phyloP scores from a whole-genome alignment of 2,329 filamentous ascomycete genomes.

The Sporothrix schenckii region DNA sequence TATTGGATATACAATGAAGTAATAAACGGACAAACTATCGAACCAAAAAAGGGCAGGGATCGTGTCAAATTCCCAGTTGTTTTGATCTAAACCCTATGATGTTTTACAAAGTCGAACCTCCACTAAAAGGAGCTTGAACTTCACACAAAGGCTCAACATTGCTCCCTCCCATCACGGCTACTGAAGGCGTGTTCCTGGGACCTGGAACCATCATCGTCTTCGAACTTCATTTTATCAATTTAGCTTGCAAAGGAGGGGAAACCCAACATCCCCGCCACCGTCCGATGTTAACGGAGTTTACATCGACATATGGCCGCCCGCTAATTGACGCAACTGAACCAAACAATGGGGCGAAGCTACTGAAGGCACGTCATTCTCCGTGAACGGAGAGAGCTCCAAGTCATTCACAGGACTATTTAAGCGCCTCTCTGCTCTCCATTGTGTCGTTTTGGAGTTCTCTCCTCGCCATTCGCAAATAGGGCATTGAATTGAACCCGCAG shows the following conservation, averaged over 20 bases:
- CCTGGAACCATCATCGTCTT: background rate
- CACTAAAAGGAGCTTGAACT: too few relatives aligned
- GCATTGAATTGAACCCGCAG: background rate
- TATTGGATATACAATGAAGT: too few relatives aligned
- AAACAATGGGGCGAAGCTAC: background rate
- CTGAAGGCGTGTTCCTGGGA: background rate
- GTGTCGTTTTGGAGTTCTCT: background rate
- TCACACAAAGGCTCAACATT: too few relatives aligned
- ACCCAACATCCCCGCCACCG: background rate
- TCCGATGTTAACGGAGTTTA: conserved; percentile 28
- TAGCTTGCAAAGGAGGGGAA: conserved; percentile 9
- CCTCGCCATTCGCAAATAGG: background rate
- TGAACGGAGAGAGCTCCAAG: background rate
- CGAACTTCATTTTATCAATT: background rate
- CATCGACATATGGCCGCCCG: background rate
- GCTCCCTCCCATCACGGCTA: too few relatives aligned
- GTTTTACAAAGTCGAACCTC: too few relatives aligned
- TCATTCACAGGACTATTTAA: conserved; percentile 1
- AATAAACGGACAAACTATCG: too few relatives aligned
- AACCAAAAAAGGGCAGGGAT: too few relatives aligned
- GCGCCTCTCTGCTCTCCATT: background rate
- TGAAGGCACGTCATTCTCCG: conserved; percentile 9
- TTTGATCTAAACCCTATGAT: too few relatives aligned
- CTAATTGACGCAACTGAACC: background rate
- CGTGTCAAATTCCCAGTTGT: too few relatives aligned